Evolutionary conservation across 2,329 filamentous ascomycete species (phyloP), one percentile per base, ranked within the genome.

Genomic region (Torrubiella hemipterigena): DNA sequence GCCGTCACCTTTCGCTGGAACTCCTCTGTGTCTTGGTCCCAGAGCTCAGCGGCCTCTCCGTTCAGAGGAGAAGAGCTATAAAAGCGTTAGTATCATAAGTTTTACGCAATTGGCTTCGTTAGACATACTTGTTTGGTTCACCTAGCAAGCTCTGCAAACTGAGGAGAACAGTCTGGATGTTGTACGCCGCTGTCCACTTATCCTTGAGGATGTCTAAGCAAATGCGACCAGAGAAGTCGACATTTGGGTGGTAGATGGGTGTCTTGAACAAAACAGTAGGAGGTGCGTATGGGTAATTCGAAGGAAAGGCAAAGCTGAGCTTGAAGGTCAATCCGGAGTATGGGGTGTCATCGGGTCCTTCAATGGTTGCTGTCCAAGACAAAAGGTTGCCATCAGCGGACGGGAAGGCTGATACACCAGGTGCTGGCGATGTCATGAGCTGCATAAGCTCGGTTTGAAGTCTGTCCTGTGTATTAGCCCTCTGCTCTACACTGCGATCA

Each of bases 151-250:
- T 95, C 61, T 98, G 91, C 58, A 98, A 61, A 46, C 89, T 96
- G 48, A 98, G 58, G 33, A 98, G 65, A 28, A 98, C 84, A 28
- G 81, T 93, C 57, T 93, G 84, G 39, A 93, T 86, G 51, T 96
- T 96, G 69, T 95, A 93, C 26, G 93, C 87, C 13, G 91, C 86
- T 37, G 86, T 94, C 91, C 91, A 98, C 65, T 95, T 95, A 58
- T 96, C 91, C 69, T 95, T 96, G 42, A 98, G 69, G 44, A 98
- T 98, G 51, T 98, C 93, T 38, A 98, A 69, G 56, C 91, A 98
- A 58, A 98, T 98, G 34, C 91, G 75, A 24, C 91, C 91, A 4
- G 82, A 87, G 63, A 98, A 95, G 62, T 98, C 91, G 46, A 98
- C 84, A 48, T 98, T 98, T 32, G 91, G 91, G 58, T 98, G 91